phyloP scores from a whole-genome alignment of 2,329 filamentous ascomycete species.

The Fonsecaea nubica region DNA sequence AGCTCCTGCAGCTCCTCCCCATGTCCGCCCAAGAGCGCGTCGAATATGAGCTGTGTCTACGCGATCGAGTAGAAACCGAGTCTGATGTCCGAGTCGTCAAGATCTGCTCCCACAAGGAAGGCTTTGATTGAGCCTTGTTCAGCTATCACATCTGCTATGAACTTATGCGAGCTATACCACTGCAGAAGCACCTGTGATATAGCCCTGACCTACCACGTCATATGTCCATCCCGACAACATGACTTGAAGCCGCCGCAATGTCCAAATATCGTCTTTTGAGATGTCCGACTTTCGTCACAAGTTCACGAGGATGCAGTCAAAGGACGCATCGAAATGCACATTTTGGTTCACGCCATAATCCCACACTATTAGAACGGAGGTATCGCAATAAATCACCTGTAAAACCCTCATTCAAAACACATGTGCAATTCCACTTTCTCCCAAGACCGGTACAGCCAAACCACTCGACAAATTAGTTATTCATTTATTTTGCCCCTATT shows the following conservation, averaged over 20 bases:
- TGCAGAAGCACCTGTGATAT: background rate
- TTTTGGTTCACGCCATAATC: conserved; percentile 5
- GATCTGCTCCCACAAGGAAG: background rate
- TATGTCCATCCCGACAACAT: conserved; percentile 29
- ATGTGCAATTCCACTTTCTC: conserved; percentile 19
- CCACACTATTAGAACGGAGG: conserved; percentile 31
- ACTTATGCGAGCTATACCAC: background rate
- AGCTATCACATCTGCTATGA: conserved; percentile 7
- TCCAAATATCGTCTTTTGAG: conserved; percentile 26
- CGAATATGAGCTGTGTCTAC: background rate
- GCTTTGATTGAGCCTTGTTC: conserved; percentile 4
- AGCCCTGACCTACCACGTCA: conserved; percentile 10
- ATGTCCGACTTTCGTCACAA: conserved; percentile 23
- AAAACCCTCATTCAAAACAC: conserved; percentile 26
- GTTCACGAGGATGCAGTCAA: conserved; percentile 32
- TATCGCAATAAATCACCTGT: conserved; percentile 17
- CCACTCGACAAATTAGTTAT: conserved; percentile 22
- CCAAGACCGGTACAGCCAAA: conserved; percentile 19
- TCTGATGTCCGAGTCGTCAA: background rate
- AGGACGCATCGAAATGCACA: conserved; percentile 24
- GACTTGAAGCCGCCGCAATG: conserved; percentile 20
- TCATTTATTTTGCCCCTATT: conserved; percentile 60
- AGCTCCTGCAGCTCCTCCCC: no score
- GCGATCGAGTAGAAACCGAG: background rate
- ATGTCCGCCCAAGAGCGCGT: background rate